Percentiles rank a stretch among this genome's conserved stretches.
These are phyloP conservation scores for Anthoceros angustus DNA, from an alignment of 225 moss, liverwort and hornwort genomes.

Conservation along the genomic window DNA sequence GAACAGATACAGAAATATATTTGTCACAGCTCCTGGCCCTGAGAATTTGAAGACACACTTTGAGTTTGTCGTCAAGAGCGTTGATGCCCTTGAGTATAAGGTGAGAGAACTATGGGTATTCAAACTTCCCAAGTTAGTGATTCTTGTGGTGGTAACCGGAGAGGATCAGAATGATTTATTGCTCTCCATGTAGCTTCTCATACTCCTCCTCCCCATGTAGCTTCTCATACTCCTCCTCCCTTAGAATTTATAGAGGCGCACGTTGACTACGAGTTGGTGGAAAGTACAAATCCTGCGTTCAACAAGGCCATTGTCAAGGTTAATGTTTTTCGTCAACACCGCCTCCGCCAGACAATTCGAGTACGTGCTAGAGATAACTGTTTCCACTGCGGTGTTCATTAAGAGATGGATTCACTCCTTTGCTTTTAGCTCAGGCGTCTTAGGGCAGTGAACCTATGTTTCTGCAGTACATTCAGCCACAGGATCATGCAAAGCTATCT, in stretches of 20 bases:
- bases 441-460: too few species aligned
- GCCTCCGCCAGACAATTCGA: slow-evolving; percentile 88
- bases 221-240: too few species aligned
- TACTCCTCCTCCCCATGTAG: too few species aligned
- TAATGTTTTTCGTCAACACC: slow-evolving; percentile 81
- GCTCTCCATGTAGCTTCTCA: too few species aligned
- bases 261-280: slow-evolving; percentile 83
- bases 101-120: slow-evolving; percentile 11
- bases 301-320: slow-evolving; percentile 92
- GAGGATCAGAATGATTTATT: too few species aligned
- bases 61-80: slow-evolving; percentile 86
- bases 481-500: slow-evolving; percentile 66
- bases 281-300: slow-evolving; percentile 83
- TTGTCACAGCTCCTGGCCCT: slow-evolving; percentile 91
- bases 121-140: too few species aligned
- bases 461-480: slow-evolving; percentile 79
- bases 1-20: slow-evolving; percentile 79
- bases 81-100: slow-evolving; percentile 93
- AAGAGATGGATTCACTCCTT: too few species aligned
- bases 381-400: slow-evolving; percentile 5
- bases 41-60: slow-evolving; percentile 95
- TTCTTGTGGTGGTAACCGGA: too few species aligned
- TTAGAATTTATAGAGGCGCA: slow-evolving; percentile 36
- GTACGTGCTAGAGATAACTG: slow-evolving; percentile 16
- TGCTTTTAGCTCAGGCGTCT: too few species aligned